Percentiles rank a stretch among this genome's conserved stretches.
phyloP scores from a whole-genome alignment of 768 basidiomycete species.

The Ramaria sp. region DNA sequence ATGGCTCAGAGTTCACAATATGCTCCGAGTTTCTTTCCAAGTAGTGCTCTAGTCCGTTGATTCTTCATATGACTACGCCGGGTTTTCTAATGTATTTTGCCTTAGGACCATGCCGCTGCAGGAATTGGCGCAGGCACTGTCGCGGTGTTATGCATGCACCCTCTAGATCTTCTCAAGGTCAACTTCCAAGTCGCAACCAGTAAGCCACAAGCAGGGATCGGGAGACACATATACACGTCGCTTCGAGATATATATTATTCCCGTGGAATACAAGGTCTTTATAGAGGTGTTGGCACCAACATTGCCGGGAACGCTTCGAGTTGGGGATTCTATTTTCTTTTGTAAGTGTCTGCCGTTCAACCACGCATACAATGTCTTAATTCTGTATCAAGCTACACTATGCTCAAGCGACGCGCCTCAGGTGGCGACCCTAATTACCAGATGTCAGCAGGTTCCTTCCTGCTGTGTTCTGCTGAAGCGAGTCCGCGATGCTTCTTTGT shows the following conservation, averaged over 20 bases:
- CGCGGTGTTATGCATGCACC: conserved; percentile 93
- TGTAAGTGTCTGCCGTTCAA: conserved; percentile 45
- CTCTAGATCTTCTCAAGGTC: conserved; percentile 90
- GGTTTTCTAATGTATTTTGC: not conserved
- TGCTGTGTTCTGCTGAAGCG: conserved; percentile 89
- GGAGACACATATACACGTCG: conserved; percentile 66
- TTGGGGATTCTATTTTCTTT: conserved; percentile 97
- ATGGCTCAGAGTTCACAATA: not conserved
- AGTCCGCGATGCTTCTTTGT: conserved; percentile 52
- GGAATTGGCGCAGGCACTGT: conserved; percentile 89
- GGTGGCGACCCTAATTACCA: conserved; percentile 53
- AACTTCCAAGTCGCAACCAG: conserved; percentile 82
- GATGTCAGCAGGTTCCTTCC: conserved; percentile 67
- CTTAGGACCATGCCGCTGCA: conserved; percentile 88
- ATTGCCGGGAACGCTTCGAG: conserved; percentile 91
- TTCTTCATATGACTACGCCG: not conserved
- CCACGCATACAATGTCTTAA: not conserved
- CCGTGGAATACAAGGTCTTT: conserved; percentile 78
- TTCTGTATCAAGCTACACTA: conserved; percentile 16
- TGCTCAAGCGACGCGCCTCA: conserved; percentile 67
- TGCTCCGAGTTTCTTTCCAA: conserved; percentile 9
- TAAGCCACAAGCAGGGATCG: conserved; percentile 46
- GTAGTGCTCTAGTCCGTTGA: not conserved
- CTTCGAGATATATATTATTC: conserved; percentile 59
- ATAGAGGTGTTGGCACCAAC: conserved; percentile 84